These are phyloP conservation scores for Iberis pinnata DNA, from an alignment of 345 rosid species.

Conservation along the genomic window DNA sequence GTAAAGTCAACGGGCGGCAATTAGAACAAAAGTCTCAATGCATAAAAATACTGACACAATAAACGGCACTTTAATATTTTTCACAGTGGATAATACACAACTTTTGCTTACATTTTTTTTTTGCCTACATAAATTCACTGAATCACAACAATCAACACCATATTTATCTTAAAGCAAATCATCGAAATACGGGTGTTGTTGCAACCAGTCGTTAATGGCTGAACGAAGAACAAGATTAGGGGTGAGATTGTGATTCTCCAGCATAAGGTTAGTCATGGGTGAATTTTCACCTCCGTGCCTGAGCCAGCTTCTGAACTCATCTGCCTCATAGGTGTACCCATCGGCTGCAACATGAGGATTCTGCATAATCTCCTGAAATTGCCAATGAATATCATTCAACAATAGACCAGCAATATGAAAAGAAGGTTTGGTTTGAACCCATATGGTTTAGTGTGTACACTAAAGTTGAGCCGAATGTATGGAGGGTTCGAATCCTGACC, in stretches of 20 bases:
- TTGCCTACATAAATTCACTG: slow-evolving; percentile 8
- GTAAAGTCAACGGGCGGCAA: slow-evolving; percentile 17
- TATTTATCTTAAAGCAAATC: slow-evolving; percentile 12
- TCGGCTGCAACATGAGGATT: slow-evolving; percentile 81
- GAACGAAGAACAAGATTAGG: slow-evolving; percentile 70
- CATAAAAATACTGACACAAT: slow-evolving; percentile 1
- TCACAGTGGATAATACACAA: not conserved
- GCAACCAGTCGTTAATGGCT: slow-evolving; percentile 57
- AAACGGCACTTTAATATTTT: slow-evolving; percentile 7
- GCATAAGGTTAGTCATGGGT: slow-evolving; percentile 57
- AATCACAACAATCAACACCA: slow-evolving; percentile 20
- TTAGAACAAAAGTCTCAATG: slow-evolving; percentile 16
- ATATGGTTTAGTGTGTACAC: slow-evolving; percentile 8
- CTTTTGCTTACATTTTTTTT: not conserved
- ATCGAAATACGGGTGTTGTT: slow-evolving; percentile 20
- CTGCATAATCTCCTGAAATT: slow-evolving; percentile 58
- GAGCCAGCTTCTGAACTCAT: slow-evolving; percentile 58
- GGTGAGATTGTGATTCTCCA: slow-evolving; percentile 39
- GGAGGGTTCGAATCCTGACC: slow-evolving; percentile 20
- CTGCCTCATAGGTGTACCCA: slow-evolving; percentile 68
- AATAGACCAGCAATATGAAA: not conserved
- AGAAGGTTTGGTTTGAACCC: not conserved
- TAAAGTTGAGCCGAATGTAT: not conserved
- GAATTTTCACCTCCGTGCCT: slow-evolving; percentile 52
- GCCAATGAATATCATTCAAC: not conserved